Base-by-base conservation (phyloP, 345 rosid species). In the Nephelium lappaceum region DNA sequence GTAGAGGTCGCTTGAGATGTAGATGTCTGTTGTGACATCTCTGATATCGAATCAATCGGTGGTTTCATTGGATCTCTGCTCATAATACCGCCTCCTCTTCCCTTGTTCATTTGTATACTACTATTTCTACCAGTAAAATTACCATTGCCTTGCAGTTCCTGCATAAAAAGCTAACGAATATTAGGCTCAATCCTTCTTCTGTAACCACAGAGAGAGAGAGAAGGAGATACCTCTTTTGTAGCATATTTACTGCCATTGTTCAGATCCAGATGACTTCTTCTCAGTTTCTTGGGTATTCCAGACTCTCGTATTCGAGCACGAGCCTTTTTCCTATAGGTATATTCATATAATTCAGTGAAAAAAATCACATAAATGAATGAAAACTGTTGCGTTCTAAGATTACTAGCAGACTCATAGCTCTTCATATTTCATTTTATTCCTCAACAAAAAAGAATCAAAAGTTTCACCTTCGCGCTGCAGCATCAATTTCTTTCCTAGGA, bases 401-500 rank as follows among this genome's bases (percentile, higher is more conserved):
- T 10, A 39, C 45, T 71, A 31, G 36, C 72, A 21, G 38, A 31
- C 31, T 69, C 11, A 67, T 10, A 41, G 16, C 21, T 71, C 16
- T 66, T 53, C 25, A 67, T 16, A 23, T 19, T 51, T 57, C 71
- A 36, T 6, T 16, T 51, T 4, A 51, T 15, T 36, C 45, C 61
- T 43, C 8, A 25, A 23, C 16, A 67, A 70, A 18, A 73, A 58
- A n/a, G 61, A 51, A 38, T 57, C 21, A 47, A 71, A 41, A 55
- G 1, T 11, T 71, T 80, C 60, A 93, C 97, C 95, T 87, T 72
- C 88, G 87, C 61, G 83, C 73, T 24, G 88, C 95, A 58, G 91
- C 97, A 83, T 93, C 95, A 80, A 93, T 86, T 85, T 93, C 97
- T 78, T 86, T 93, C 79, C 86, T 93, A 67, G 97, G 93, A 65